phyloP scores from a whole-genome alignment of 164 flowering plant genomes.

The Buxus sempervirens region DNA sequence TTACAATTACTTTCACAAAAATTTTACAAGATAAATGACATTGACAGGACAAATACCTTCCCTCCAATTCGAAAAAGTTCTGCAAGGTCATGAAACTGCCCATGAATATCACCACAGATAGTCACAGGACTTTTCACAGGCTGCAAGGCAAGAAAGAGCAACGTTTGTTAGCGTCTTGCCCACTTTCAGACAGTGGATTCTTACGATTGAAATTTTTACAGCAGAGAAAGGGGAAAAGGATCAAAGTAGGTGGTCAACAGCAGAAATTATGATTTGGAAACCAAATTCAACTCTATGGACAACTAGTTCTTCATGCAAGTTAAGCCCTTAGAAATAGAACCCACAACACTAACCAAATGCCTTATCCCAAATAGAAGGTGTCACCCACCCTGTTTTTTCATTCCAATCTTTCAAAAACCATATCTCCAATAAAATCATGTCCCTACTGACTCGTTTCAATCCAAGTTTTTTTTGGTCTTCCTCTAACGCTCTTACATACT shows the following conservation, averaged over 20 bases:
- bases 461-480: too few species aligned
- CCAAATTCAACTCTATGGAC: not conserved
- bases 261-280: too few species aligned
- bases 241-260: too few species aligned
- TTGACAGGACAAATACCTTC: constrained; percentile 45
- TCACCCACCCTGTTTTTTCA: too few species aligned
- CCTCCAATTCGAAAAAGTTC: constrained; percentile 97
- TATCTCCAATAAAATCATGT: too few species aligned
- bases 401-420: too few species aligned
- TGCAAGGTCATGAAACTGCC: constrained; percentile 95
- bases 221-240: not conserved
- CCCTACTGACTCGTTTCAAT: too few species aligned
- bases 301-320: not conserved
- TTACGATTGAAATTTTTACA: not conserved
- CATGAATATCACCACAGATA: constrained; percentile 94
- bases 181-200: not conserved
- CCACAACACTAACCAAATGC: too few species aligned
- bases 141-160: constrained; percentile 37
- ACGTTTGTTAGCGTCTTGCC: not conserved
- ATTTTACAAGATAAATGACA: not conserved
- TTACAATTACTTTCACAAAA: not conserved
- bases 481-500: too few species aligned
- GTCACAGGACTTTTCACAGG: constrained; percentile 97
- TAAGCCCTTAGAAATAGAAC: not conserved
- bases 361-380: too few species aligned